Evolutionary conservation across 495 filamentous ascomycete species (phyloP), one percentile per base, ranked within the genome.

Genomic region (Alectoria sarmentosa): DNA sequence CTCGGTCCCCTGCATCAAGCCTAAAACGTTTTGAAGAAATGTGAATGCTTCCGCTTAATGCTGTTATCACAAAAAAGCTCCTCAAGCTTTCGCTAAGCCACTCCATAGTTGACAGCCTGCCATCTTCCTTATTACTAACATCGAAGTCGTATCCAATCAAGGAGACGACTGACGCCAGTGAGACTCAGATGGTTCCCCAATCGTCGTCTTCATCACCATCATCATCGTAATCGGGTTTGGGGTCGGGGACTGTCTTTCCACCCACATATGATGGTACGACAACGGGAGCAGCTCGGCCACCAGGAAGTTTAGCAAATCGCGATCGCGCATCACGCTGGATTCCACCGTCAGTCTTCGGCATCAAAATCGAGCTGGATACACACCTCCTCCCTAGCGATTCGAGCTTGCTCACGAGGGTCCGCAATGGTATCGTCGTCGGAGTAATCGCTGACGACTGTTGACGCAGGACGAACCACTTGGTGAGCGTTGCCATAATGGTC

Each of bases 401-500:
- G 52, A 55, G 52, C 52, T 34, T 21, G 1, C 17, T 32, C 30
- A 21, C 17, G 28, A 21, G 52, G 52, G 30, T 55, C 52, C 4
- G 17, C 4, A 34, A 36, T 55, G 11, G 52, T 55, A 8, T 17
- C 30, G 3, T 55, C 6, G 32, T 48, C 60, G 15, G 19, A 49
- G 1, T 60, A 34, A 0, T 60, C 32, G 26, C 58, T 68, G 11
- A 26, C 26, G 14, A 32, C 52, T 9, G 36, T 69, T 11, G 69
- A 70, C 17, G 60, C 55, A 55, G 44, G 41, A 30, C 46, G 37
- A 13, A 39, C 13, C 41, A 38, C 61, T 41, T 60, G 65, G 58
- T 70, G 70, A 19, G 63, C 42, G 1, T 42, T 65, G 19, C 70
- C 70, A 19, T 64, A 37, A 17, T 46, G 34, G 17, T 66, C 67